phyloP scores from a whole-genome alignment of 2,329 filamentous ascomycete species.

The Sporothrix humicola region DNA sequence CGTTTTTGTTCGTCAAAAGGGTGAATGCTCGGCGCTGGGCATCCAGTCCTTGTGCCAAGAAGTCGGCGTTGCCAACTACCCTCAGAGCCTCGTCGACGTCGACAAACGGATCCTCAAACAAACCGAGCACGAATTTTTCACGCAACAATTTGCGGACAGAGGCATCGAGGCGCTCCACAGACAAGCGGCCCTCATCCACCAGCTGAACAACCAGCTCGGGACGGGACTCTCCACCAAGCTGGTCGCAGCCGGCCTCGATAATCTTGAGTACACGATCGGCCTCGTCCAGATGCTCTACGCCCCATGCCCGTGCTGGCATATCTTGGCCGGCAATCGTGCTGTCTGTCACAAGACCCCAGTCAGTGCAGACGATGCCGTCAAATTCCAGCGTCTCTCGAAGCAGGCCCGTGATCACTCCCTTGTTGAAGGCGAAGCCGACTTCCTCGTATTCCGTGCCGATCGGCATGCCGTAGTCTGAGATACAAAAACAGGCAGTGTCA shows the following conservation, averaged over 20 bases:
- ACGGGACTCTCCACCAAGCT: not conserved
- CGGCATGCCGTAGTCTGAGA: not conserved
- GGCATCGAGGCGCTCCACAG: not conserved
- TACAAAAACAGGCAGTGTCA: too few relatives aligned
- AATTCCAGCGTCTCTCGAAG: not conserved
- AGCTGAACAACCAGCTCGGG: conserved; percentile 3
- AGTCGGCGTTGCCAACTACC: not conserved
- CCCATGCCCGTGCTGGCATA: not conserved
- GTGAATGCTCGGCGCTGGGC: not conserved
- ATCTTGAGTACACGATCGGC: not conserved
- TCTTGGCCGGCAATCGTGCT: not conserved
- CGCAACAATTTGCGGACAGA: not conserved
- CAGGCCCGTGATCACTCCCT: not conserved
- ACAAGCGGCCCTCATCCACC: not conserved
- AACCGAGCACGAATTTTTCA: not conserved
- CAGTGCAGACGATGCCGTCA: not conserved
- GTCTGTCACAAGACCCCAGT: not conserved
- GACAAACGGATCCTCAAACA: not conserved
- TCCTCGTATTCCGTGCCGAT: not conserved
- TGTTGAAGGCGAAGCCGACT: not conserved
- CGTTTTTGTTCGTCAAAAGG: not conserved
- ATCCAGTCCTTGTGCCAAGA: not conserved
- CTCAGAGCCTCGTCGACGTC: not conserved
- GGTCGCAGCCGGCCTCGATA: not conserved
- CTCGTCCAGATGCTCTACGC: not conserved